Percentiles rank a stretch among this genome's conserved stretches.
These are phyloP conservation scores for Epichloe sylvatica DNA, from an alignment of 2,329 filamentous ascomycete genomes.

Conservation along the genomic window DNA sequence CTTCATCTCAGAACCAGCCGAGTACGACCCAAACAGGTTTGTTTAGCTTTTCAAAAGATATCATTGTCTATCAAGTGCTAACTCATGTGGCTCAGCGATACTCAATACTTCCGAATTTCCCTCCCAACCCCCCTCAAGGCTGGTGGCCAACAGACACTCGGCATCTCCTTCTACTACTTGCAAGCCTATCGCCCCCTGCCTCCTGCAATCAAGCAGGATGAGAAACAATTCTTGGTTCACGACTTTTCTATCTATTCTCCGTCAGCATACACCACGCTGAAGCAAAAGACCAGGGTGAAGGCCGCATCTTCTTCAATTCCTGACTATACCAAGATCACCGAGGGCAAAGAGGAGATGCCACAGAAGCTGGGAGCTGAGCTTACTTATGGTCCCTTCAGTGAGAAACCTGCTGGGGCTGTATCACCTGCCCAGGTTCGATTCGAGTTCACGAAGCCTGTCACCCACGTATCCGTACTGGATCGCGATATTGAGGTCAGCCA, in stretches of 20 bases:
- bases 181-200: slow-evolving; percentile 70
- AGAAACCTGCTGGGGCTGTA: slow-evolving; percentile 62
- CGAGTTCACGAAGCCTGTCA: slow-evolving; percentile 87
- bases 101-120: slow-evolving; percentile 73
- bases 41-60: slow-evolving; percentile 8
- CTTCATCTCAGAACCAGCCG: slow-evolving; percentile 57
- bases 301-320: slow-evolving; percentile 64
- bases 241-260: slow-evolving; percentile 73
- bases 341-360: slow-evolving; percentile 51
- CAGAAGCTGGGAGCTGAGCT: slow-evolving; percentile 74
- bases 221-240: slow-evolving; percentile 76
- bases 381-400: slow-evolving; percentile 79
- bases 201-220: slow-evolving; percentile 66
- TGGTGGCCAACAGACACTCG: slow-evolving; percentile 68
- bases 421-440: slow-evolving; percentile 71
- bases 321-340: slow-evolving; percentile 64
- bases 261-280: slow-evolving; percentile 70
- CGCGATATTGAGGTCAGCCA: slow-evolving; percentile 91
- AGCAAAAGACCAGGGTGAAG: slow-evolving; percentile 97
- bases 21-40: slow-evolving; percentile 46
- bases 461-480: slow-evolving; percentile 65
- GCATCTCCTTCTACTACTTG: slow-evolving; percentile 72
- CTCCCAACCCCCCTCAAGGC: slow-evolving; percentile 64
- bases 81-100: slow-evolving; percentile 34
- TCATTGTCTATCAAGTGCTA: neutral